Conservation (phyloP, 2,329 filamentous ascomycete species). For the Fusarium nanum region DNA sequence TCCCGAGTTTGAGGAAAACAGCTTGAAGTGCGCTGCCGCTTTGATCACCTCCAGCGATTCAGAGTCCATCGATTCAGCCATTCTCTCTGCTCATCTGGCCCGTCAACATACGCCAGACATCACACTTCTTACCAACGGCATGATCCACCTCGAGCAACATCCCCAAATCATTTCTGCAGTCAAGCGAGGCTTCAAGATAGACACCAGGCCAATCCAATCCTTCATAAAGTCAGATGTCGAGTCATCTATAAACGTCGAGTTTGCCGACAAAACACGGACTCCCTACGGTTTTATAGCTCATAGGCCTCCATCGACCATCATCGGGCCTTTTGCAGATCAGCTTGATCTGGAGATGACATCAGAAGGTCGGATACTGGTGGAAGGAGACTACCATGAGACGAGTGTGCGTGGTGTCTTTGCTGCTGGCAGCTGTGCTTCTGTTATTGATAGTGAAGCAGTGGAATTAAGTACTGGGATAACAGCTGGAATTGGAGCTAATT, state of each 20-base stretch:
- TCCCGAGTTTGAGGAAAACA: rapidly evolving
- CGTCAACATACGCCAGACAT: neutral
- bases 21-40: neutral
- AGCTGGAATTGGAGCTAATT: neutral
- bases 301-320: rapidly evolving
- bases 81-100: neutral
- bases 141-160: neutral
- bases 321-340: neutral
- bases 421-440: neutral
- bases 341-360: neutral
- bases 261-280: neutral
- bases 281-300: neutral
- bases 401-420: neutral
- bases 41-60: neutral
- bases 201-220: neutral
- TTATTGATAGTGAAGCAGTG: rapidly evolving
- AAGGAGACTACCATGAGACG: neutral
- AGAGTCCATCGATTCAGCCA: neutral
- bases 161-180: neutral
- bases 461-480: neutral
- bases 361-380: rapidly evolving
- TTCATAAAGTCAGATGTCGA: rapidly evolving
- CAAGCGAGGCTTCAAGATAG: rapidly evolving
- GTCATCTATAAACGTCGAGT: neutral
- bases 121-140: neutral